These are phyloP conservation scores for Tetratostichococcus sp. DNA, from an alignment of 139 green algal species.

Conservation along the genomic window DNA sequence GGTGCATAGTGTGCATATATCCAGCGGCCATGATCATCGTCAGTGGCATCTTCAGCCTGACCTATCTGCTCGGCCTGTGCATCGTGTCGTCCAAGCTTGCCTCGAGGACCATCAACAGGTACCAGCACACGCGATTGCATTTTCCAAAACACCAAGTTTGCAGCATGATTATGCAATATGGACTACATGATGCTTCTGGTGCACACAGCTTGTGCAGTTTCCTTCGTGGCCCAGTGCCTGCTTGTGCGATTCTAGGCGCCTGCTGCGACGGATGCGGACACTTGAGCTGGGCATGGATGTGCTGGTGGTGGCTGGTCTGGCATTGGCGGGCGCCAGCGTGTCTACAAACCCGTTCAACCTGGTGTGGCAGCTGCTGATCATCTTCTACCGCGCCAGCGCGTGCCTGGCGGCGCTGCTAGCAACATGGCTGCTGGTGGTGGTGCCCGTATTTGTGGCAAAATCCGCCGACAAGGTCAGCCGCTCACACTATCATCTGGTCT, in stretches of 20 bases:
- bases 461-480: not conserved
- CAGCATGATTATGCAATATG: too few relatives aligned
- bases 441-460: not conserved
- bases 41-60: not conserved
- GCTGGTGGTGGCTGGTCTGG: not conserved
- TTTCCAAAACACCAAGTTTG: too few relatives aligned
- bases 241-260: not conserved
- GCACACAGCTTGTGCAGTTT: too few relatives aligned
- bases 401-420: not conserved
- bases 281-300: not conserved
- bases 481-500: too few relatives aligned
- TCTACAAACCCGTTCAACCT: not conserved
- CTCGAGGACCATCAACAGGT: not conserved
- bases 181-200: too few relatives aligned
- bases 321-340: not conserved
- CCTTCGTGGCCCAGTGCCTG: too few relatives aligned
- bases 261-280: not conserved
- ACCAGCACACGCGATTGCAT: too few relatives aligned
- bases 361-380: not conserved
- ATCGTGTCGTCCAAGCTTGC: not conserved
- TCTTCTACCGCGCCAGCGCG: not conserved
- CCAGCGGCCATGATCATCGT: not conserved
- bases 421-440: not conserved
- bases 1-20: not conserved
- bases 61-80: not conserved